Evolutionary conservation across 768 basidiomycete genomes (phyloP), one percentile per base, ranked within the genome.

Genomic region (Termitomyces sp.): DNA sequence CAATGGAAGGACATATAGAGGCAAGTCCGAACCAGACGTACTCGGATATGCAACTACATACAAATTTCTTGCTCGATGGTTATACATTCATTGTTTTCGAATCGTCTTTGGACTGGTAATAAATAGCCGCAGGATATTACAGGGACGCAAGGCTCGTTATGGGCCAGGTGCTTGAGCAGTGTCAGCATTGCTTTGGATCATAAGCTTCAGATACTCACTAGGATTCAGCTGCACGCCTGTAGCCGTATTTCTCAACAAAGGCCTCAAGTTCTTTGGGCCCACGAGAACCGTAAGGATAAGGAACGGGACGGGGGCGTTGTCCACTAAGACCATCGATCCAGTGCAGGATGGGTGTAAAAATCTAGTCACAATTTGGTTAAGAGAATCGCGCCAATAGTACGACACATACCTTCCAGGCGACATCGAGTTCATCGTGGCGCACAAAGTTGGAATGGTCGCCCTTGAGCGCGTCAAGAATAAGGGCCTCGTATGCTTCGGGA

Each of bases 401-500:
- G n/a, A 44, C 57, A 74, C 83, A 51, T 53, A 92, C 93, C 88
- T 96, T 97, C 96, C 96, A 99, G 2, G 96, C 97, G 56, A 90
- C 88, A 69, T 98, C 96, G 67, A 99, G 81, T 76, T 99, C 96
- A 75, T 99, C 96, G 73, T 98, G 85, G 63, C 96, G 88, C 60
- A 99, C 96, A 79, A 99, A 99, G 81, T 99, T 99, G 32, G 94
- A 96, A 76, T 98, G 96, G 70, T 99, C 96, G n/a, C 96, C 96
- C 73, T 89, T 92, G 75, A 99, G 83, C 15, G 94, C 93, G 70
- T 99, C 96, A 61, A 98, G 81, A 70, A 99, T 96, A 62, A 99
- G 87, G 11, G 90, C 89, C 77, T 98, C 93, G 73, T 97, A 96
- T 36, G 95, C 96, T 79, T 97, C 96, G 35, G 97, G 97, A 64